Evolutionary conservation across 768 basidiomycete genomes (phyloP).

Genomic region (Suillus tomentosus): DNA sequence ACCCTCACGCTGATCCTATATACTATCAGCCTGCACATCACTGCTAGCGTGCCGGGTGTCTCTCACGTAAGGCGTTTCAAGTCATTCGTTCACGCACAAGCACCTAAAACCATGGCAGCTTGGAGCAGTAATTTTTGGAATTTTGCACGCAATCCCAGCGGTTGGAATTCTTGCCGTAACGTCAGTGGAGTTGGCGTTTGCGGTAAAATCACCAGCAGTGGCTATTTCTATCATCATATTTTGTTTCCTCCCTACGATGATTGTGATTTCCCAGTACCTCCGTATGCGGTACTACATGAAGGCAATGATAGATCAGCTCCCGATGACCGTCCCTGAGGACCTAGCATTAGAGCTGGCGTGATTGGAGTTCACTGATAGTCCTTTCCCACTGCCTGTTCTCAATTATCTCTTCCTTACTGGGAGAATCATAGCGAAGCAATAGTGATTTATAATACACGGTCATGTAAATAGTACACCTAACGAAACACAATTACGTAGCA

Average conservation of each 20-base stretch:
- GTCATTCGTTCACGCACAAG: neutral
- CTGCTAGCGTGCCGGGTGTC: constrained; percentile 15
- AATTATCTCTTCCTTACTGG: neutral
- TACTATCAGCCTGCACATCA: constrained; percentile 31
- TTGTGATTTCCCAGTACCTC: constrained; percentile 7
- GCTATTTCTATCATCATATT: constrained; percentile 21
- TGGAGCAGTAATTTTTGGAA: constrained; percentile 21
- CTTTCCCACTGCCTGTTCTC: neutral
- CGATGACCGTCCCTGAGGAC: neutral
- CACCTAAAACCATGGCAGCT: neutral
- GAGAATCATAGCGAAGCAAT: neutral
- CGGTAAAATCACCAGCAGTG: constrained; percentile 25
- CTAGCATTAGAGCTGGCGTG: neutral
- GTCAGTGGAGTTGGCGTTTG: constrained; percentile 18
- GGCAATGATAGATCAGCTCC: constrained; percentile 2
- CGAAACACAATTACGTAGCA: constrained; percentile 13
- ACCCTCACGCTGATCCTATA: constrained; percentile 32
- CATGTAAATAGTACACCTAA: constrained; percentile 14
- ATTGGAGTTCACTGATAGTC: neutral
- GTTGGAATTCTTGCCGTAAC: constrained; percentile 28
- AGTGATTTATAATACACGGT: constrained; percentile 5
- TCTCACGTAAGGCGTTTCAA: constrained; percentile 20
- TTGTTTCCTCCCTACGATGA: constrained; percentile 25
- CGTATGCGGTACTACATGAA: constrained; percentile 1
- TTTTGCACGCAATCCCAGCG: constrained; percentile 29